These are phyloP conservation scores for Cicer judaicum DNA, from an alignment of 306 rosid genomes.

Conservation along the genomic window DNA sequence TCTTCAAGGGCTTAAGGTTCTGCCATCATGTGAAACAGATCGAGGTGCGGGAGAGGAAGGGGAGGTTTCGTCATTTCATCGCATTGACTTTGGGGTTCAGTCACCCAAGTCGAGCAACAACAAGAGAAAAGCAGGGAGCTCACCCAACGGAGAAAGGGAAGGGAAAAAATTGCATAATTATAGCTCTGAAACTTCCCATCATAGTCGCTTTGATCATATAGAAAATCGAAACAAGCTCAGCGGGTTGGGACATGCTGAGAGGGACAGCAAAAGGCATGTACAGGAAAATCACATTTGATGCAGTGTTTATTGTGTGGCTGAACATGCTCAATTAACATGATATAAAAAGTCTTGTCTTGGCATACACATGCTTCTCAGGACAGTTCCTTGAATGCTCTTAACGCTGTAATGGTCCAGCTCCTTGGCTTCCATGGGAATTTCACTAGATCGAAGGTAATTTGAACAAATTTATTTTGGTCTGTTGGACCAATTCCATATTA, in stretches of 20 bases:
- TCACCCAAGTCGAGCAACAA: conserved; percentile 70
- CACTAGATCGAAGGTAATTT: conserved; percentile 25
- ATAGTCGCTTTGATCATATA: conserved; percentile 48
- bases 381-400: conserved; percentile 24
- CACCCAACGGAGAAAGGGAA: conserved; percentile 53
- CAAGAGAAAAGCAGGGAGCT: conserved; percentile 79
- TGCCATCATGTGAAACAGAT: conserved; percentile 50
- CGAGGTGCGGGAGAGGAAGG: conserved; percentile 77
- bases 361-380: neutral
- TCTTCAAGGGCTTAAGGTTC: conserved; percentile 41
- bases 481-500: conserved; percentile 6
- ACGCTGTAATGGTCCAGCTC: conserved; percentile 30
- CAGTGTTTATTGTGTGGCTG: neutral
- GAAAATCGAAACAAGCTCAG: conserved; percentile 55
- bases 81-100: conserved; percentile 46
- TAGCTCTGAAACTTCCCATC: conserved; percentile 53
- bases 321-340: no score
- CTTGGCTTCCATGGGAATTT: conserved; percentile 12
- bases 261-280: conserved; percentile 67
- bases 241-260: conserved; percentile 60
- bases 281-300: conserved; percentile 62
- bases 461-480: conserved; percentile 25
- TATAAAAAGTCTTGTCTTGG: no score
- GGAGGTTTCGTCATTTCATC: conserved; percentile 62
- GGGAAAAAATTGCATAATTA: conserved; percentile 62